phyloP scores from a whole-genome alignment of 2,329 filamentous ascomycete genomes.

The Didymella arachidicola region DNA sequence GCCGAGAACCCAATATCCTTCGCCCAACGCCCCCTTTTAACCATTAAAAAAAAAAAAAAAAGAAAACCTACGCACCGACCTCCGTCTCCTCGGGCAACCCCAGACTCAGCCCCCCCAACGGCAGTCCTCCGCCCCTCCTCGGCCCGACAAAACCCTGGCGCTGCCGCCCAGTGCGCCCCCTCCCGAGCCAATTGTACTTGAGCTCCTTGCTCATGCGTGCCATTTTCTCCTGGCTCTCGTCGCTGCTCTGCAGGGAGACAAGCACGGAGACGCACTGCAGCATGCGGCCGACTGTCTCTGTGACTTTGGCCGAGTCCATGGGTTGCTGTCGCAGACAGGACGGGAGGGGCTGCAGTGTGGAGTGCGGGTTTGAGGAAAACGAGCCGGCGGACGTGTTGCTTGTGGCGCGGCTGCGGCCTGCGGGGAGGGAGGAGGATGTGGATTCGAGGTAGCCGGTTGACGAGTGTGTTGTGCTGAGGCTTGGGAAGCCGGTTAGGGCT shows the following conservation, averaged over 20 bases:
- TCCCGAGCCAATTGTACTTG: slow-evolving; percentile 95
- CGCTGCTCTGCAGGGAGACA: slow-evolving; percentile 75
- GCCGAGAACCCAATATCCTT: too few species aligned
- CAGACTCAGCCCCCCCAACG: slow-evolving; percentile 9
- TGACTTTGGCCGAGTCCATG: slow-evolving; percentile 74
- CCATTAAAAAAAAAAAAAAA: neutral
- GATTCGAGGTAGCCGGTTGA: slow-evolving; percentile 79
- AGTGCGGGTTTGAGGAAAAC: slow-evolving; percentile 51
- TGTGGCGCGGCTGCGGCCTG: slow-evolving; percentile 76
- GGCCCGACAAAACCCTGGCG: slow-evolving; percentile 84
- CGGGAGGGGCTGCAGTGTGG: slow-evolving; percentile 37
- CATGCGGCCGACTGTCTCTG: slow-evolving; percentile 94
- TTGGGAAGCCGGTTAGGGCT: slow-evolving; percentile 54
- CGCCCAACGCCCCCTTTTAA: neutral
- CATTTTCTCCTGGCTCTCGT: slow-evolving; percentile 78
- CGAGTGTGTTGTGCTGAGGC: slow-evolving; percentile 76
- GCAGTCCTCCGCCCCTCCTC: slow-evolving; percentile 25
- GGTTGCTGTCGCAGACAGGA: slow-evolving; percentile 39
- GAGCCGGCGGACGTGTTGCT: slow-evolving; percentile 74
- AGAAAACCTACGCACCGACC: neutral
- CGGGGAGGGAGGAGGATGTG: slow-evolving; percentile 60
- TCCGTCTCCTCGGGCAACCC: slow-evolving; percentile 15
- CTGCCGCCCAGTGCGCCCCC: slow-evolving; percentile 88
- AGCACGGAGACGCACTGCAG: slow-evolving; percentile 94
- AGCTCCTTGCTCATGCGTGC: slow-evolving; percentile 84